Conservation (phyloP, 1,139 yeast species). For the Suhomyces kunorum region DNA sequence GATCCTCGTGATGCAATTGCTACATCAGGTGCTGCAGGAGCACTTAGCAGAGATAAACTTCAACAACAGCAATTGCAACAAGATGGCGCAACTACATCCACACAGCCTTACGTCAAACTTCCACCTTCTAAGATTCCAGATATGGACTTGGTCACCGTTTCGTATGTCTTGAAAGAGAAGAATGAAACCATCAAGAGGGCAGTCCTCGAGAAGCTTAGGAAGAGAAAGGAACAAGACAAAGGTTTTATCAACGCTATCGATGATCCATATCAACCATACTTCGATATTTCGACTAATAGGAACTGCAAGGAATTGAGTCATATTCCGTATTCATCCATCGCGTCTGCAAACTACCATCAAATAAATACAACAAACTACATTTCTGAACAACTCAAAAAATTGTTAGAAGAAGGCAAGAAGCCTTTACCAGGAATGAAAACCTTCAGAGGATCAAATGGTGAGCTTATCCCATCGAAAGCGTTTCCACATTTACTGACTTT, state of each 20-base stretch:
- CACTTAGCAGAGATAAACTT: slow-evolving; percentile 22
- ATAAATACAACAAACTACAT: slow-evolving; percentile 61
- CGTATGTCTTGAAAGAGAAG: slow-evolving; percentile 71
- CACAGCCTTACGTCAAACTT: slow-evolving; percentile 80
- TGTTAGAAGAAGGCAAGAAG: slow-evolving; percentile 41
- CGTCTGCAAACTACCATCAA: slow-evolving; percentile 71
- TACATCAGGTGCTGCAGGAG: slow-evolving; percentile 15
- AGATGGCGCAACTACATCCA: slow-evolving; percentile 37
- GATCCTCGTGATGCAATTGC: slow-evolving; percentile 23
- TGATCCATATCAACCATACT: slow-evolving; percentile 86
- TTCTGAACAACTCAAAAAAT: slow-evolving; percentile 40
- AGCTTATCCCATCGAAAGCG: slow-evolving; percentile 43
- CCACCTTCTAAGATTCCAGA: slow-evolving; percentile 94
- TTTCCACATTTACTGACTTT: slow-evolving; percentile 46
- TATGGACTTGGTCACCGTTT: slow-evolving; percentile 82
- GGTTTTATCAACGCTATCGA: slow-evolving; percentile 85
- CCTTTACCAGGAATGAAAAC: slow-evolving; percentile 48
- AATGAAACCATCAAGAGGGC: slow-evolving; percentile 77
- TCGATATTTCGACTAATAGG: slow-evolving; percentile 63
- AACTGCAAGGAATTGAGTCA: slow-evolving; percentile 56
- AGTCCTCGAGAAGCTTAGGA: slow-evolving; percentile 77
- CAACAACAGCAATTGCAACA: slow-evolving; percentile 22
- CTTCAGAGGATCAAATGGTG: slow-evolving; percentile 49
- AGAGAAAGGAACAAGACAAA: slow-evolving; percentile 69
- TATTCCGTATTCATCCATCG: slow-evolving; percentile 78